Conservation (phyloP, 192 early-diverging fungal species). For the Funneliformis geosporum region DNA sequence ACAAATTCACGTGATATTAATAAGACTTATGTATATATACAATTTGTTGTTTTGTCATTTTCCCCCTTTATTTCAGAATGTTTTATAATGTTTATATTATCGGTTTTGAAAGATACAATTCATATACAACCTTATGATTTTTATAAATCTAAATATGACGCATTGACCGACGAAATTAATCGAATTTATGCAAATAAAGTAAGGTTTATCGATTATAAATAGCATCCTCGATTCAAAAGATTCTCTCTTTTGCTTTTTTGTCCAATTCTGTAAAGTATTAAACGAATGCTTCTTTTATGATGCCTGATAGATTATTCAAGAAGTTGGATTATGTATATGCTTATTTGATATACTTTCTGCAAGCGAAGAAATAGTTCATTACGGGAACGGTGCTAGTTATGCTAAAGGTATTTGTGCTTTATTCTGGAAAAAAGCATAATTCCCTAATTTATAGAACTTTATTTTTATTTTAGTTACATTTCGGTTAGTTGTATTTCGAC, state of each 20-base stretch:
- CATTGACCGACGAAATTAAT: slow-evolving; percentile 88
- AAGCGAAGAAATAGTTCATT: slow-evolving; percentile 85
- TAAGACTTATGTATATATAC: too few species aligned
- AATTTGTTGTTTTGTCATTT: too few species aligned
- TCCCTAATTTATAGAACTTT: too few species aligned
- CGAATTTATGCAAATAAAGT: slow-evolving; percentile 93
- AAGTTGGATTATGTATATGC: slow-evolving; percentile 88
- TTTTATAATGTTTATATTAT: slow-evolving; percentile 80
- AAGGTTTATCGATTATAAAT: too few species aligned
- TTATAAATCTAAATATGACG: slow-evolving; percentile 69
- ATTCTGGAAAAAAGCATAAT: neutral
- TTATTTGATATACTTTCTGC: slow-evolving; percentile 78
- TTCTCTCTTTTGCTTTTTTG: neutral
- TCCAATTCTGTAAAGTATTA: neutral
- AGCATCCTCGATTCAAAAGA: too few species aligned
- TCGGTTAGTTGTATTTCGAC: slow-evolving; percentile 86
- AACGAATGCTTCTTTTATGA: too few species aligned
- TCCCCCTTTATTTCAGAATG: too few species aligned
- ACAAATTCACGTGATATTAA: too few species aligned
- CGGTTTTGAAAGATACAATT: slow-evolving; percentile 80
- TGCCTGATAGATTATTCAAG: slow-evolving; percentile 67
- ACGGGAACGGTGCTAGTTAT: slow-evolving; percentile 79
- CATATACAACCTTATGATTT: slow-evolving; percentile 82
- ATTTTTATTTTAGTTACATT: slow-evolving; percentile 63
- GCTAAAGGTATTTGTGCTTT: slow-evolving; percentile 58